Conservation (phyloP, 1,139 yeast species). For the Nadsonia starkeyi-henricii region DNA sequence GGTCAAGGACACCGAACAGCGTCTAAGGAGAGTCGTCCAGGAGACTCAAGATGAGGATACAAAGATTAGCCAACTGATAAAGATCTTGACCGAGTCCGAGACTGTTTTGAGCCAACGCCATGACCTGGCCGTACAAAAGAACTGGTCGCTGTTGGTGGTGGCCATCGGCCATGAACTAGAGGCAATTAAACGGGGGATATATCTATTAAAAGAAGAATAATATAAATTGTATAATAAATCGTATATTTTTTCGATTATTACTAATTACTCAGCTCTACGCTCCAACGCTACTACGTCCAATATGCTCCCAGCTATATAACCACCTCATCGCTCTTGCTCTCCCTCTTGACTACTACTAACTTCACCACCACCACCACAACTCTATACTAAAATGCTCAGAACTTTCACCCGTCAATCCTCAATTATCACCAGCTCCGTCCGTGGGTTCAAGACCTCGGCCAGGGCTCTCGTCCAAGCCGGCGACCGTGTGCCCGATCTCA, state of each 20-base stretch:
- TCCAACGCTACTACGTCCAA: no score
- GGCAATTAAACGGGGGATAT: neutral
- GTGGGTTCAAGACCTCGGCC: slow-evolving; percentile 17
- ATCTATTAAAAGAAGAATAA: neutral
- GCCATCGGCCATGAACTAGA: neutral
- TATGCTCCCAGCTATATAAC: no score
- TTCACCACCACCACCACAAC: no score
- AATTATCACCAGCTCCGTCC: neutral
- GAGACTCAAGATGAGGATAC: neutral
- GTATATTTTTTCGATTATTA: no score
- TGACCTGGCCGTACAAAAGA: neutral
- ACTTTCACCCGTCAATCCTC: neutral
- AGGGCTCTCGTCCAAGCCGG: slow-evolving; percentile 22
- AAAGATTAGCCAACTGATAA: neutral
- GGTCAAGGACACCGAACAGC: neutral
- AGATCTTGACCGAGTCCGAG: neutral
- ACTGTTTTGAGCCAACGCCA: neutral
- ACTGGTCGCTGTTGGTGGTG: neutral
- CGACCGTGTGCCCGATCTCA: slow-evolving; percentile 37
- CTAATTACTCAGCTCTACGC: no score
- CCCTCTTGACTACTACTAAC: no score
- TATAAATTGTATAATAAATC: no score
- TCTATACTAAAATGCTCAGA: neutral
- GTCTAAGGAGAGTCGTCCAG: neutral
- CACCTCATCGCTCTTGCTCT: no score